Percentiles rank a stretch among this genome's conserved stretches.
phyloP scores from a whole-genome alignment of 345 rosid species.

The Dovyalis caffra region DNA sequence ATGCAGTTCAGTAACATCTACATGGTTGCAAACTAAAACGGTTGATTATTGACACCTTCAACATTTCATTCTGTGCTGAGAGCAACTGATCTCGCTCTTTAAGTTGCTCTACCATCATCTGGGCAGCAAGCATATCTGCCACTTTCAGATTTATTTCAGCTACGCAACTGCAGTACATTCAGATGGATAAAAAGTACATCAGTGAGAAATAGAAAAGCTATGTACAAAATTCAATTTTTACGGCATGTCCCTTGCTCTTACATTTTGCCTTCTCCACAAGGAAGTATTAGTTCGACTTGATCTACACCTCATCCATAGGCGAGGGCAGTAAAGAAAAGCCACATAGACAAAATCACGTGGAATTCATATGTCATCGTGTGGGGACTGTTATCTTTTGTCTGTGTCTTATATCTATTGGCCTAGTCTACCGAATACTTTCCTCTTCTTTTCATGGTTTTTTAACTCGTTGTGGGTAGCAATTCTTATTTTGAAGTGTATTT shows the following conservation, averaged over 20 bases:
- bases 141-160: constrained; percentile 57
- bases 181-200: too few species aligned
- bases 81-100: constrained; percentile 77
- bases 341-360: too few species aligned
- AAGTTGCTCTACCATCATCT: constrained; percentile 65
- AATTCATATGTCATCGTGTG: too few species aligned
- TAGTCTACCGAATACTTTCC: neutral
- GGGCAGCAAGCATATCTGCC: constrained; percentile 58
- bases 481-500: neutral
- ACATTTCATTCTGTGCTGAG: constrained; percentile 76
- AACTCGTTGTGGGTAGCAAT: neutral
- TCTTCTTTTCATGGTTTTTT: neutral
- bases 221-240: too few species aligned
- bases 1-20: neutral
- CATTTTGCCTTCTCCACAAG: too few species aligned
- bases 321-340: too few species aligned
- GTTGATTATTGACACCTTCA: constrained; percentile 47
- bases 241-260: too few species aligned
- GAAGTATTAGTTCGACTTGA: too few species aligned
- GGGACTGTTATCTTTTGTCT: too few species aligned
- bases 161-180: constrained; percentile 44
- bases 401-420: too few species aligned
- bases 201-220: too few species aligned
- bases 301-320: too few species aligned
- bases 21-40: neutral